Evolutionary conservation across 257 asterid genomes (phyloP).

Genomic region (Solanum virginianum): DNA sequence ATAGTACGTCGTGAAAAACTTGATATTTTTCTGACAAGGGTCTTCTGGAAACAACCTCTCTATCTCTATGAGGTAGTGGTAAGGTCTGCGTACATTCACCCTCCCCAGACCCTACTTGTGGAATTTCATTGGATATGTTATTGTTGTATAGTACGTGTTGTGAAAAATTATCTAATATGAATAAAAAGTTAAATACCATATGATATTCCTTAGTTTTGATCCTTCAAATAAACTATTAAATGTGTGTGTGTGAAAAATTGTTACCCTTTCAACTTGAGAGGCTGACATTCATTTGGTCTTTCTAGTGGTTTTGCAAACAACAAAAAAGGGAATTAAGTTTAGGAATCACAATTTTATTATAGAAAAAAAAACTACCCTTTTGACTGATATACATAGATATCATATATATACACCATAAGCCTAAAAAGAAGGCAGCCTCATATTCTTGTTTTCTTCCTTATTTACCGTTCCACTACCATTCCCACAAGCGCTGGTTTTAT

Average conservation of each 20-base stretch:
- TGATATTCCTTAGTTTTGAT: neutral
- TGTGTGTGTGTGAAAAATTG: neutral
- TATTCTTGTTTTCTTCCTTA: neutral
- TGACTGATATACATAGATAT: neutral
- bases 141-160: no score
- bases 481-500: neutral
- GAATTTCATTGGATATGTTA: no score
- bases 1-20: no score
- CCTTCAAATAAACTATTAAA: neutral
- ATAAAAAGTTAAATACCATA: neutral
- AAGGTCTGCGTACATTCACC: no score
- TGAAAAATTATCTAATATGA: neutral
- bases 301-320: neutral
- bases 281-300: neutral
- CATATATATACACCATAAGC: neutral
- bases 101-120: no score
- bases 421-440: conserved; percentile 9
- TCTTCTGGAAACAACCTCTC: no score
- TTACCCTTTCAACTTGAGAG: neutral
- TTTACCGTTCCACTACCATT: neutral
- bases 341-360: neutral
- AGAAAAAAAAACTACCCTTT: neutral
- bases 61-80: no score
- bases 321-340: neutral
- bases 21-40: no score